Evolutionary conservation across 2,329 filamentous ascomycete genomes (phyloP).

Genomic region (Pseudogymnoascus sp.): DNA sequence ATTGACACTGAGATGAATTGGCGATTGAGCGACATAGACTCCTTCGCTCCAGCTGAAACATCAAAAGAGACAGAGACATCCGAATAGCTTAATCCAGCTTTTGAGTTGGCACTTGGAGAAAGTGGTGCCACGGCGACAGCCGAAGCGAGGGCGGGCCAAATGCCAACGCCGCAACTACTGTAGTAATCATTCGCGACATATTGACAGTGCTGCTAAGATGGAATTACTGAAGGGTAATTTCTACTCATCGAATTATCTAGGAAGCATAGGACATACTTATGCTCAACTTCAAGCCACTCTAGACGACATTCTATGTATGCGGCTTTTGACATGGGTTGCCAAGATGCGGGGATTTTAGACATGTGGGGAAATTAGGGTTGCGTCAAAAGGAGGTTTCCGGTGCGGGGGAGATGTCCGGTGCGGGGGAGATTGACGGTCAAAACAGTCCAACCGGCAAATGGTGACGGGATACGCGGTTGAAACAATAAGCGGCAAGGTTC

Average conservation of each 20-base stretch:
- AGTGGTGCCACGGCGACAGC: background rate
- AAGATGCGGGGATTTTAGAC: background rate
- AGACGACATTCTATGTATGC: too few relatives aligned
- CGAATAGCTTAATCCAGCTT: background rate
- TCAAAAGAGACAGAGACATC: background rate
- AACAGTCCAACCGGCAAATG: background rate
- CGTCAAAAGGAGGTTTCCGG: background rate
- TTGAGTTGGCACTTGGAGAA: background rate
- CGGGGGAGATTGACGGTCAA: background rate
- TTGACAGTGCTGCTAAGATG: background rate
- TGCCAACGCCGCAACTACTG: background rate
- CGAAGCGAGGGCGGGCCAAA: background rate
- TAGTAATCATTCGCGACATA: background rate
- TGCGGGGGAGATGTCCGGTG: background rate
- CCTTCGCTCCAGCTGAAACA: background rate
- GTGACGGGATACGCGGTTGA: background rate
- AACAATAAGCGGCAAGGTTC: too few relatives aligned
- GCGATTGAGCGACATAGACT: background rate
- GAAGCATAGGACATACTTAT: background rate
- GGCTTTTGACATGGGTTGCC: background rate
- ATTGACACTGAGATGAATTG: background rate
- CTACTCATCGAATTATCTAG: background rate
- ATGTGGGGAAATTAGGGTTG: background rate
- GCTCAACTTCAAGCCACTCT: background rate
- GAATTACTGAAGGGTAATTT: background rate